Evolutionary conservation across 2,329 filamentous ascomycete genomes (phyloP), one percentile per base, ranked within the genome.

Genomic region (Sporothrix brasiliensis): DNA sequence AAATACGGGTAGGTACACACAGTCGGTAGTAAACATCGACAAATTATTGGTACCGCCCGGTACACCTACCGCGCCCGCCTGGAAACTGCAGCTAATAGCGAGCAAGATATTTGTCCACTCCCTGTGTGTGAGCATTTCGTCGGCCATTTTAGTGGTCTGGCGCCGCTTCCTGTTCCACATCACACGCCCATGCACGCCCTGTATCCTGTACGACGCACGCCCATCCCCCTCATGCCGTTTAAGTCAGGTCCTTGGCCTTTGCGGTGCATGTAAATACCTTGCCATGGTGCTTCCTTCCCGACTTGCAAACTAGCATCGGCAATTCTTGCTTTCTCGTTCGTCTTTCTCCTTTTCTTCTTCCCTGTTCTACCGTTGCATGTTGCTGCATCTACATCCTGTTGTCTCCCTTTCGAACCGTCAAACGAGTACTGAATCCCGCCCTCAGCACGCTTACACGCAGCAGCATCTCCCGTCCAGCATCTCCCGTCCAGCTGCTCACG

Each of bases 31-130:
- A 10, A 27, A 7, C 47, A 39, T 10, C 4, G 58, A 60, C 27
- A 0, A 27, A 34, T 9, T 10, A 0, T 24, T 19, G 30, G 70
- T 71, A 71, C 53, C 47, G 14, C 9, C 3, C 11, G 9, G 70
- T 71, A 71, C 52, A 27, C 61, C 21, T 63, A 63, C 58, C 34
- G 7, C 27, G 27, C 16, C 21, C 14, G 44, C 54, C 16, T 49
- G 53, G 56, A 44, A 10, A 11, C 27, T 24, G 53, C 67, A 71
- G 69, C 73, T 71, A 74, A 73, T 72, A 69, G 61, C 67, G 72
- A 73, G 70, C 70, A 69, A 74, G 70, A 58, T 69, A 73, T 72
- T 73, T 73, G 65, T 66, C 54, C 60, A 61, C 60, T 49, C 27
- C 19, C 54, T 70, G 41, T 69, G 56, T 34, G 68, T 72, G 67